A percentile compares a stretch with the other conserved stretches of the same genome.
Conservation (phyloP, 2,329 filamentous ascomycete genomes). For the Seiridium cupressi region DNA sequence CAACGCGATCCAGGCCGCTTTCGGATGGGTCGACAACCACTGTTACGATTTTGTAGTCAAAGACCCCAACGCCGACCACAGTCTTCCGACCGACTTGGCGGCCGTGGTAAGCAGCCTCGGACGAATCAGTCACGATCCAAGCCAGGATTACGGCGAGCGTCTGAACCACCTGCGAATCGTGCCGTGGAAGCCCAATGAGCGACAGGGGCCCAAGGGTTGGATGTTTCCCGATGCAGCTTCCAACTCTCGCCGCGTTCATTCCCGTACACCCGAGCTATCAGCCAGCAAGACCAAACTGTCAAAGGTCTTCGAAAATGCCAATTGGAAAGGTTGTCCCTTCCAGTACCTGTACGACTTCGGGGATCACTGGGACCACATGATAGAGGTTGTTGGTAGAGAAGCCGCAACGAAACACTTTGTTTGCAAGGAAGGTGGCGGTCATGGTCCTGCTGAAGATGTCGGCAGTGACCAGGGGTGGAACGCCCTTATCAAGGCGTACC, state of each 20-base stretch:
- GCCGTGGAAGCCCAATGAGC: background rate
- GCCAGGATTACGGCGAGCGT: background rate
- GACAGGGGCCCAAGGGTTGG: background rate
- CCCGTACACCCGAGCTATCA: background rate
- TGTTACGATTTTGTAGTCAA: conserved; percentile 1
- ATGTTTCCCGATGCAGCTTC: background rate
- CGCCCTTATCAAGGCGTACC: background rate
- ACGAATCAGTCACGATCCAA: background rate
- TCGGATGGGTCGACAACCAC: background rate
- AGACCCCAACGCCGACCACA: background rate
- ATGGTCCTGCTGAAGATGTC: background rate
- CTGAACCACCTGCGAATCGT: conserved; percentile 1
- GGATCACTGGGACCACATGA: background rate
- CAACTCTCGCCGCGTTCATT: background rate
- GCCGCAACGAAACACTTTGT: background rate
- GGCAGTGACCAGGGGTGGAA: background rate
- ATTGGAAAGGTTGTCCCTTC: background rate
- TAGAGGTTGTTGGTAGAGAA: background rate
- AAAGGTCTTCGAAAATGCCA: background rate
- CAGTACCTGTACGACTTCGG: conserved; percentile 1
- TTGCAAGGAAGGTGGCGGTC: background rate
- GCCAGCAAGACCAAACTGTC: background rate
- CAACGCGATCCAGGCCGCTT: background rate
- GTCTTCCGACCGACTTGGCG: background rate
- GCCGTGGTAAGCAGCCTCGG: background rate